A percentile compares a stretch with the other conserved stretches of the same genome.
Conservation (phyloP, 305 asterid genomes). For the Fraxinus platypoda region DNA sequence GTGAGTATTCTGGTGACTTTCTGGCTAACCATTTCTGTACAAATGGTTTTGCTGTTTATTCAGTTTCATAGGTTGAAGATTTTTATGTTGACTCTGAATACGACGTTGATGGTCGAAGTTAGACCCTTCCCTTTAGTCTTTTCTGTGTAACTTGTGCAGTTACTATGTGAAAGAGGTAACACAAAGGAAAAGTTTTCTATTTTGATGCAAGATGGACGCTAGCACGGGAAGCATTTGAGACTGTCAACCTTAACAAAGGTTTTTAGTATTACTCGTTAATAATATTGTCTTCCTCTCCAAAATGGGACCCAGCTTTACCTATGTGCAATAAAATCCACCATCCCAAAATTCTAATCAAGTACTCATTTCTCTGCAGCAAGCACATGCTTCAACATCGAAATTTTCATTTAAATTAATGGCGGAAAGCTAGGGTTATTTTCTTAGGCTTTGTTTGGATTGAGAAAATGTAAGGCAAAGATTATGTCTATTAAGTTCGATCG, state of each 20-base stretch:
- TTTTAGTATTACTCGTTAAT: slow-evolving; percentile 7
- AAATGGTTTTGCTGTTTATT: too few species aligned
- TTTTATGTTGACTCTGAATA: not conserved
- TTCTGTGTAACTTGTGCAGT: not conserved
- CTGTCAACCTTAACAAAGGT: slow-evolving; percentile 38
- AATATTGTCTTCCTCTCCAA: not conserved
- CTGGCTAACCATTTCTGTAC: too few species aligned
- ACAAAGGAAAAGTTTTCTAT: slow-evolving; percentile 10
- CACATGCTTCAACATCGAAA: slow-evolving; percentile 37
- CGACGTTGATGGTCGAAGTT: not conserved
- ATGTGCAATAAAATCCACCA: slow-evolving; percentile 7
- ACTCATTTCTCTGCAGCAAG: slow-evolving; percentile 28
- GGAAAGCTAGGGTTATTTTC: not conserved
- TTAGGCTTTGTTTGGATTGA: slow-evolving; percentile 19
- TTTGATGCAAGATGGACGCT: slow-evolving; percentile 27
- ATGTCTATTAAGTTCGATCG: not conserved
- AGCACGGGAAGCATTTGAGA: slow-evolving; percentile 30
- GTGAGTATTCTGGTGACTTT: too few species aligned
- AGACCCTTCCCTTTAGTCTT: not conserved
- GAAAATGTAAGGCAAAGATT: not conserved
- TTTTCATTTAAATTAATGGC: slow-evolving; percentile 6
- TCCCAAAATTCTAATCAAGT: slow-evolving; percentile 31
- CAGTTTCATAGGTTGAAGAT: not conserved
- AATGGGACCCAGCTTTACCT: slow-evolving; percentile 17
- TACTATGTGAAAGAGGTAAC: not conserved